phyloP scores from a whole-genome alignment of 139 green algal species.

The Closterium sp. region DNA sequence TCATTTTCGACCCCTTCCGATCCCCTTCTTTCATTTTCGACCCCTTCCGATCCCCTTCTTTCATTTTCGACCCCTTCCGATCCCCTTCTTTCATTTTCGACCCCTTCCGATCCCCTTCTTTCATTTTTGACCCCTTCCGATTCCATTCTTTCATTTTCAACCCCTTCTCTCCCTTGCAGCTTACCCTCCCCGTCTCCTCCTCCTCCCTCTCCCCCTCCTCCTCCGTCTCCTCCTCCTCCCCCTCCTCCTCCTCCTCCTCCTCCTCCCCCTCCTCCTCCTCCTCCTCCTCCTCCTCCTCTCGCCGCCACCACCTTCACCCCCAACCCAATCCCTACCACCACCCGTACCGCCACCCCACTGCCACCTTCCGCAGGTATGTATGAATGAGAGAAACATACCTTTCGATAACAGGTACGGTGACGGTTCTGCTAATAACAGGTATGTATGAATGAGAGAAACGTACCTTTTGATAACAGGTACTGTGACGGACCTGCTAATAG shows the following conservation, averaged over 20 bases:
- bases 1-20: not conserved
- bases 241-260: not conserved
- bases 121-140: not conserved
- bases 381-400: too few relatives aligned
- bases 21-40: not conserved
- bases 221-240: not conserved
- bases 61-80: not conserved
- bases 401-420: too few relatives aligned
- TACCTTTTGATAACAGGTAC: too few relatives aligned
- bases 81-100: not conserved
- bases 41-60: not conserved
- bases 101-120: not conserved
- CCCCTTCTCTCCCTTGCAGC: not conserved
- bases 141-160: not conserved
- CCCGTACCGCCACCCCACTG: too few relatives aligned
- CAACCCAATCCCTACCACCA: too few relatives aligned
- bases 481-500: too few relatives aligned
- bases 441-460: too few relatives aligned
- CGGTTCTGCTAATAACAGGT: too few relatives aligned
- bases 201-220: not conserved
- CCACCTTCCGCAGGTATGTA: too few relatives aligned
- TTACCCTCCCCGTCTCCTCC: not conserved
- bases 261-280: too few relatives aligned
- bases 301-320: not conserved
- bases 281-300: too few relatives aligned